phyloP scores from a whole-genome alignment of 352 stramenopile genomes.

The Pythium aphanidermatum region DNA sequence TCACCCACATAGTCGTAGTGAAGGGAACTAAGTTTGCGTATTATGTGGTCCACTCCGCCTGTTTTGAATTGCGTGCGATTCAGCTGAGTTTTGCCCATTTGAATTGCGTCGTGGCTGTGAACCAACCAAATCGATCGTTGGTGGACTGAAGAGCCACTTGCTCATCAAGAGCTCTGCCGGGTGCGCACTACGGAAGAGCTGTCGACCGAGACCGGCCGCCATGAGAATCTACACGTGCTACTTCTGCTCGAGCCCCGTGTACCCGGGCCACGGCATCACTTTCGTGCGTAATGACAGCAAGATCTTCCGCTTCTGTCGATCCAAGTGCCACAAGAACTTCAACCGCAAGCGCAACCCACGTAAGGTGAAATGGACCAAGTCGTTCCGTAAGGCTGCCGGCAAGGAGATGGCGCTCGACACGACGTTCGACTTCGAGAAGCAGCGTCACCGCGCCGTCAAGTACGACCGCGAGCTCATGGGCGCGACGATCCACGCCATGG shows the following conservation, averaged over 20 bases:
- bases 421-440: conserved; percentile 99
- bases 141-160: conserved; percentile 15
- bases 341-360: conserved; percentile 99
- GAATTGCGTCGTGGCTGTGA: conserved; percentile 14
- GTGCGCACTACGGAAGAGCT: not conserved
- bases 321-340: conserved; percentile 99
- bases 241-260: conserved; percentile 99
- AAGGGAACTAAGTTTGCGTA: conserved; percentile 3
- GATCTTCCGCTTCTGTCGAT: conserved; percentile 99
- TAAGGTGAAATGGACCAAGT: conserved; percentile 99
- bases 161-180: conserved; percentile 5
- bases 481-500: conserved; percentile 98
- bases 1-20: not conserved
- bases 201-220: conserved; percentile 2
- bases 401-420: conserved; percentile 99
- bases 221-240: conserved; percentile 99
- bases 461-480: conserved; percentile 99
- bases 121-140: conserved; percentile 26
- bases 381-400: conserved; percentile 95
- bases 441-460: conserved; percentile 97
- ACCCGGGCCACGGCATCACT: conserved; percentile 98
- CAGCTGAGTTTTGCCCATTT: not conserved
- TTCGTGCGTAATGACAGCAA: conserved; percentile 99
- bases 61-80: conserved; percentile 20
- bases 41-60: not conserved